phyloP scores from a whole-genome alignment of 805 yeast genomes.

The Barnettozyma wickerhamii region DNA sequence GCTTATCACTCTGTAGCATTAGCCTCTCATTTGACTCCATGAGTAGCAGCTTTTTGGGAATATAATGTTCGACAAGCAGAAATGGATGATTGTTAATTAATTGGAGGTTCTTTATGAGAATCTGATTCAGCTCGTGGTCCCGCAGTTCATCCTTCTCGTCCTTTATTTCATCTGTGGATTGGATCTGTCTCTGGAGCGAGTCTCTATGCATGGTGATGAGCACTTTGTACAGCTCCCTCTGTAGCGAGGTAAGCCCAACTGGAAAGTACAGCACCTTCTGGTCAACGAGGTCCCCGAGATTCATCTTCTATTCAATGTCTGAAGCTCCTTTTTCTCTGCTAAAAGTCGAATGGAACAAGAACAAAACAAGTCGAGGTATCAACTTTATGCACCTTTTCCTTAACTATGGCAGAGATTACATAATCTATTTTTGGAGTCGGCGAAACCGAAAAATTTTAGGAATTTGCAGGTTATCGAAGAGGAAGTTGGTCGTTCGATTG shows the following conservation, averaged over 20 bases:
- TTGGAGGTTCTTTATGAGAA: conserved; percentile 42
- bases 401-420: no score
- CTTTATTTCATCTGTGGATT: not conserved
- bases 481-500: no score
- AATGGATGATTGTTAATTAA: conserved; percentile 64
- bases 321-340: no score
- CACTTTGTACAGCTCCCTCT: conserved; percentile 39
- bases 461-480: no score
- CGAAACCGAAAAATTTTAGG: not conserved
- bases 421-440: no score
- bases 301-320: not conserved
- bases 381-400: no score
- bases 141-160: not conserved
- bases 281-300: conserved; percentile 1
- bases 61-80: conserved; percentile 69
- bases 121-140: conserved; percentile 33
- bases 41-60: conserved; percentile 63
- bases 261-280: conserved; percentile 31
- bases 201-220: conserved; percentile 39
- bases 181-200: conserved; percentile 24
- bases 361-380: no score
- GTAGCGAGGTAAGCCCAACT: conserved; percentile 39
- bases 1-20: conserved; percentile 54
- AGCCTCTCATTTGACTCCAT: conserved; percentile 61
- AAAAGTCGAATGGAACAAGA: no score